Conservation (phyloP, 768 basidiomycete genomes). For the Lactarius hatsudake region DNA sequence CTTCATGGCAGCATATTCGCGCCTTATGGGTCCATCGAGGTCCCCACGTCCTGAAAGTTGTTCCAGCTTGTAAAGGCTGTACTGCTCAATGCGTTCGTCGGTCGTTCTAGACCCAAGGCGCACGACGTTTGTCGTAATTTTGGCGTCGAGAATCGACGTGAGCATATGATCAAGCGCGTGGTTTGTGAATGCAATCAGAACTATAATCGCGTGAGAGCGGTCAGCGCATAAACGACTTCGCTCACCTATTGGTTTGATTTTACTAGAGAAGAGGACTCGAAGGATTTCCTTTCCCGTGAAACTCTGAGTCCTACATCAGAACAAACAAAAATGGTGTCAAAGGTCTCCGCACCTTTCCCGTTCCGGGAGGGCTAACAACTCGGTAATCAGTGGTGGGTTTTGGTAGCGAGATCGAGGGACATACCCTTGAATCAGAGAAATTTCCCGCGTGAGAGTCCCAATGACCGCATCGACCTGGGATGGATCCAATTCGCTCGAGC, state of each 20-base stretch:
- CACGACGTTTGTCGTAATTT: slow-evolving; percentile 61
- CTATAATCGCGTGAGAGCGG: slow-evolving; percentile 13
- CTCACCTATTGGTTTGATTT: slow-evolving; percentile 49
- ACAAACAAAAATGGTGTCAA: neutral
- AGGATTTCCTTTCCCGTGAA: slow-evolving; percentile 69
- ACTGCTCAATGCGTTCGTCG: slow-evolving; percentile 57
- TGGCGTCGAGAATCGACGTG: slow-evolving; percentile 57
- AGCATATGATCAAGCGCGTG: slow-evolving; percentile 78
- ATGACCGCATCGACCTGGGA: slow-evolving; percentile 73
- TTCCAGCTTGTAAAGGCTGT: slow-evolving; percentile 60
- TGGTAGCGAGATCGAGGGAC: slow-evolving; percentile 9
- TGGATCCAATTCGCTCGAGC: slow-evolving; percentile 56
- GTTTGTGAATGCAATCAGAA: slow-evolving; percentile 68
- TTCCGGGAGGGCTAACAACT: slow-evolving; percentile 62
- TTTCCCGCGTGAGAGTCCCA: slow-evolving; percentile 54
- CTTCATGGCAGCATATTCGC: slow-evolving; percentile 43
- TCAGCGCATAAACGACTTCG: neutral
- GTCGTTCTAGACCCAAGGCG: slow-evolving; percentile 63
- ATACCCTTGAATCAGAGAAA: slow-evolving; percentile 72
- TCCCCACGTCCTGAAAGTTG: slow-evolving; percentile 40
- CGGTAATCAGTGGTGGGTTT: neutral
- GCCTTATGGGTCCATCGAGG: slow-evolving; percentile 37
- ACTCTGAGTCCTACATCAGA: slow-evolving; percentile 39
- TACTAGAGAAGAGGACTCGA: slow-evolving; percentile 56
- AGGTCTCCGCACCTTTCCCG: slow-evolving; percentile 55